Evolutionary conservation across 192 early-diverging fungal genomes (phyloP), one percentile per base, ranked within the genome.

Genomic region (Phycomyces nitens): DNA sequence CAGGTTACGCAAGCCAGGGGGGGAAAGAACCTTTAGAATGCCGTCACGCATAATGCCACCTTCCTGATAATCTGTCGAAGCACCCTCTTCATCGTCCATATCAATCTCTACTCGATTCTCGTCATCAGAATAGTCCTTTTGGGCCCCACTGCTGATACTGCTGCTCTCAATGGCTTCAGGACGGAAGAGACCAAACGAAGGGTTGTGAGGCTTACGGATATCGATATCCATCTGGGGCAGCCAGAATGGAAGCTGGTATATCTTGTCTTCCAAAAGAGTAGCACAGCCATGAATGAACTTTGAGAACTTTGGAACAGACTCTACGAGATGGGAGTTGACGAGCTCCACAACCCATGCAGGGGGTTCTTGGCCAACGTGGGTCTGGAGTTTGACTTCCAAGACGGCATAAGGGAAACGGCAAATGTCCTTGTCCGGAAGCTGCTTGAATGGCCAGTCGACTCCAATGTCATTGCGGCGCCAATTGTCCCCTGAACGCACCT

Each of bases 361-460:
- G 2, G 92, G 92, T 61, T 92, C 88, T 34, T 89, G 87, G 20
- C 95, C 97, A 26, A 88, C 83, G 44, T 94, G 89, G 4, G 93
- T 96, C 73, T 99, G 94, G 47, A 98, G 80, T 80, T 99, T 99
- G 70, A 99, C 94, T 70, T 99, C 97, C 15, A 99, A 81, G 18
- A 99, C 83, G 14, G 97, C 97, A 65, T 96, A 99, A 15, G 97
- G 97, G 81, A 99, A 99, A 18, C 86, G 81, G 56, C 84, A 85
- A 20, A 94, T 88, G 53, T 99, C 97, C 0, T 77, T 80, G 6
- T 93, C 89, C 18, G 84, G 81, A 34, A 99, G 77, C 68, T 99
- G 87, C 20, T 88, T 80, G 74, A 99, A 99, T 2, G 95, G 95
- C 65, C 88, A 92, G 58, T 92, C 89, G 24, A 91, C 90, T 27